phyloP scores from a whole-genome alignment of 2,329 filamentous ascomycete species.

The Fusarium pininemorale region DNA sequence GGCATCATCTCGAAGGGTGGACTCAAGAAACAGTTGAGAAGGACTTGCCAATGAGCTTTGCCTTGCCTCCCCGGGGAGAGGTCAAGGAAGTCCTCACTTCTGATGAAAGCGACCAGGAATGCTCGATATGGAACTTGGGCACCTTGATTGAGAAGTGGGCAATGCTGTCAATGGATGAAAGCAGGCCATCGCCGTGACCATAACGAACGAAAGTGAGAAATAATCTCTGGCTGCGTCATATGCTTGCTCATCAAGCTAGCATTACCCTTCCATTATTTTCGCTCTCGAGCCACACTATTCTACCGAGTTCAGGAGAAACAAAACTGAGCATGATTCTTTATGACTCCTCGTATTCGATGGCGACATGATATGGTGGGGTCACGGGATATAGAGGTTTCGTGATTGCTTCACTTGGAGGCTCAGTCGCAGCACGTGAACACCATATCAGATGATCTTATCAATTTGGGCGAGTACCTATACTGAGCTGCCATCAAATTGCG shows the following conservation, averaged over 20 bases:
- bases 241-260: neutral
- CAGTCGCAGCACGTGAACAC: neutral
- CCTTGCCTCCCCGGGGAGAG: neutral
- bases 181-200: neutral
- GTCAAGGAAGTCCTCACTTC: neutral
- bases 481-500: neutral
- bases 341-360: neutral
- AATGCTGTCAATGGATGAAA: neutral
- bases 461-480: no score
- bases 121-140: neutral
- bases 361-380: neutral
- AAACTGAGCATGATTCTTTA: neutral
- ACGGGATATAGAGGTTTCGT: neutral
- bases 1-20: neutral
- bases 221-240: no score
- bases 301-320: neutral
- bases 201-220: neutral
- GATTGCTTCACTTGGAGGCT: neutral
- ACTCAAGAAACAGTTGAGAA: neutral
- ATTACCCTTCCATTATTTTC: neutral
- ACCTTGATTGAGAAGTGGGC: neutral
- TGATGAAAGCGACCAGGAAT: neutral
- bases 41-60: neutral
- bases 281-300: neutral
- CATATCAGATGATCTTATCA: neutral